These are phyloP conservation scores for Teunomyces stri DNA, from an alignment of 805 yeast species.

Conservation along the genomic window DNA sequence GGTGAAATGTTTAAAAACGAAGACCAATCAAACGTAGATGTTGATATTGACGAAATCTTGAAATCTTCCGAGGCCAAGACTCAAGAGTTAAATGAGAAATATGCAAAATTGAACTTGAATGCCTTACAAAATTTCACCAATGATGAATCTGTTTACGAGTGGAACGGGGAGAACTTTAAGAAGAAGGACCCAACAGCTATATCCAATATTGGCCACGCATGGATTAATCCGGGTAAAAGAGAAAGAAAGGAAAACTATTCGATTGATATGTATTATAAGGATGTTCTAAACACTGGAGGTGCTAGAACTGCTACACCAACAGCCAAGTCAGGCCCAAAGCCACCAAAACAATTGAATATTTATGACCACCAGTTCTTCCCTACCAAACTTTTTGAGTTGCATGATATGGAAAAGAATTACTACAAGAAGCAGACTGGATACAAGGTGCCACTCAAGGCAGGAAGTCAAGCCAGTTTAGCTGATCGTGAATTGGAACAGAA, in stretches of 20 bases:
- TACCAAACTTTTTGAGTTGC: constrained; percentile 66
- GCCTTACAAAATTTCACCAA: constrained; percentile 75
- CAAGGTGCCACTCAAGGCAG: constrained; percentile 61
- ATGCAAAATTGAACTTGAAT: constrained; percentile 66
- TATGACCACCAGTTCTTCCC: constrained; percentile 93
- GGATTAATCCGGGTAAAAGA: constrained; percentile 86
- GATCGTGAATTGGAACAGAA: constrained; percentile 44
- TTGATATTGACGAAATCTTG: constrained; percentile 62
- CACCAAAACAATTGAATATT: constrained; percentile 79
- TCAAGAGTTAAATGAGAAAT: constrained; percentile 56
- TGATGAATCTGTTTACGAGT: constrained; percentile 70
- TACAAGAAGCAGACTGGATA: constrained; percentile 67
- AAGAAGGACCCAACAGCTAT: constrained; percentile 53
- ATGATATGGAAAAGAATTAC: constrained; percentile 78
- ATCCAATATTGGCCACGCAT: constrained; percentile 51
- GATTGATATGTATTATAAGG: constrained; percentile 83
- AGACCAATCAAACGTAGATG: constrained; percentile 27
- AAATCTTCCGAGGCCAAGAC: constrained; percentile 64
- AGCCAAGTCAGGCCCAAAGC: constrained; percentile 61
- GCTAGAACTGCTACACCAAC: constrained; percentile 29
- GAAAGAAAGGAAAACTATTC: constrained; percentile 83
- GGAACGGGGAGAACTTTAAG: constrained; percentile 84
- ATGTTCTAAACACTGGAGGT: constrained; percentile 72
- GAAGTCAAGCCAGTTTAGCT: constrained; percentile 35
- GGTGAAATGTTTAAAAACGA: constrained; percentile 51